A percentile compares a stretch with the other conserved stretches of the same genome.
Conservation (phyloP, 2,329 filamentous ascomycete genomes). For the Aspergillus ochraceoroseus region DNA sequence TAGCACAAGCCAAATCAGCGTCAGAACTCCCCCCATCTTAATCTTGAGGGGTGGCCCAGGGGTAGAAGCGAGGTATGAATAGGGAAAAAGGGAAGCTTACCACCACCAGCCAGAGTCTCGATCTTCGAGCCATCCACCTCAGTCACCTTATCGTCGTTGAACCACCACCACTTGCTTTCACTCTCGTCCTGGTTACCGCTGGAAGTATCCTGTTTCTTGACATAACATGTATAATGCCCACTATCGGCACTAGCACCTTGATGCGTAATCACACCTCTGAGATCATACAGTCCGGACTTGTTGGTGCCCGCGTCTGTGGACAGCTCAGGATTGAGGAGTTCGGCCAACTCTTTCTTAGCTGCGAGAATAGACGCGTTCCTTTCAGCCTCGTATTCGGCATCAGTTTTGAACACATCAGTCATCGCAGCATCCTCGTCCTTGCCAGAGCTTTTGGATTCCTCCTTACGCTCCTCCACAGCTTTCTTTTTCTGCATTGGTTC, state of each 20-base stretch:
- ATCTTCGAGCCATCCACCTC: constrained; percentile 92
- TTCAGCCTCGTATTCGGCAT: constrained; percentile 87
- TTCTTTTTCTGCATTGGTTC: constrained; percentile 49
- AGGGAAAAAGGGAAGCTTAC: constrained; percentile 43
- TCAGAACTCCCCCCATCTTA: background rate
- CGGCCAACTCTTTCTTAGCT: constrained; percentile 82
- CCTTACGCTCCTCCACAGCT: constrained; percentile 48
- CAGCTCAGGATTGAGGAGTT: constrained; percentile 69
- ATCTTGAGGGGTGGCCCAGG: background rate
- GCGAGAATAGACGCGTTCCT: constrained; percentile 66
- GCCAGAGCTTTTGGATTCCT: constrained; percentile 46
- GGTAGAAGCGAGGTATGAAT: background rate
- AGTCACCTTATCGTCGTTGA: constrained; percentile 95
- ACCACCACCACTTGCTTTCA: constrained; percentile 99
- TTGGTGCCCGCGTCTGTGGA: constrained; percentile 76
- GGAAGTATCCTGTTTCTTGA: constrained; percentile 88
- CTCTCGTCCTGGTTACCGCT: constrained; percentile 66
- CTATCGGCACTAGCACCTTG: constrained; percentile 96
- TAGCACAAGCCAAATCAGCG: constrained; percentile 24
- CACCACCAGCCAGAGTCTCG: constrained; percentile 80
- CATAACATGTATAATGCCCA: constrained; percentile 95
- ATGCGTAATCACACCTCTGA: constrained; percentile 90
- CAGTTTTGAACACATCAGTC: constrained; percentile 77
- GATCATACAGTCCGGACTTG: constrained; percentile 90
- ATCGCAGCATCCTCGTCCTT: constrained; percentile 68